Conservation (phyloP, 2,329 filamentous ascomycete species). For the Sporothrix luriei region DNA sequence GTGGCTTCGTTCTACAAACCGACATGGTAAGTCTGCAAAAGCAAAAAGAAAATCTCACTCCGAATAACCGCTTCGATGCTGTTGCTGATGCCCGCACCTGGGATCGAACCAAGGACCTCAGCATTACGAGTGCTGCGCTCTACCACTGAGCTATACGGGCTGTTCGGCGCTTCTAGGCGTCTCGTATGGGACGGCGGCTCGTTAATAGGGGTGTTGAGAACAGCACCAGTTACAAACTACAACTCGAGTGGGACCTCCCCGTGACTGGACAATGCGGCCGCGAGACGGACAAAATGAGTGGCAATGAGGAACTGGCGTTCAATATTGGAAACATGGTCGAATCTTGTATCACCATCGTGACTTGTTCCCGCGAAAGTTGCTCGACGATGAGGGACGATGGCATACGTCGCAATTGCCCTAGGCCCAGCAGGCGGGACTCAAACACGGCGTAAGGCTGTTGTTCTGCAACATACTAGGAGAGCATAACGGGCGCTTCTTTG, state of each 20-base stretch:
- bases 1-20: background rate
- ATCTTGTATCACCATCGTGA: background rate
- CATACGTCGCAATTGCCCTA: background rate
- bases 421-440: background rate
- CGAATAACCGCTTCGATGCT: background rate
- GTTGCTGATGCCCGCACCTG: constrained; percentile 21
- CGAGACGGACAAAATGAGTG: background rate
- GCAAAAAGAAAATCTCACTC: background rate
- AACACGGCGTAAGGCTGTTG: background rate
- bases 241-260: background rate
- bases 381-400: background rate
- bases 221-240: background rate
- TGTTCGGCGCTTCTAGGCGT: constrained; percentile 1
- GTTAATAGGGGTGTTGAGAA: constrained; percentile 16
- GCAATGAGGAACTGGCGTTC: background rate
- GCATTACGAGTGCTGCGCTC: constrained; percentile 30
- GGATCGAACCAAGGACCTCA: constrained; percentile 30
- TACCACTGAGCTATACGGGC: constrained; percentile 31
- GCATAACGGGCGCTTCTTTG: background rate
- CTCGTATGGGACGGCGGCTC: constrained; percentile 11
- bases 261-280: background rate
- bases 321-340: too few species aligned
- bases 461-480: background rate
- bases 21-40: background rate
- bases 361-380: background rate